Evolutionary conservation across 2,329 filamentous ascomycete species (phyloP).

Genomic region (Colletotrichum euphorbiae): DNA sequence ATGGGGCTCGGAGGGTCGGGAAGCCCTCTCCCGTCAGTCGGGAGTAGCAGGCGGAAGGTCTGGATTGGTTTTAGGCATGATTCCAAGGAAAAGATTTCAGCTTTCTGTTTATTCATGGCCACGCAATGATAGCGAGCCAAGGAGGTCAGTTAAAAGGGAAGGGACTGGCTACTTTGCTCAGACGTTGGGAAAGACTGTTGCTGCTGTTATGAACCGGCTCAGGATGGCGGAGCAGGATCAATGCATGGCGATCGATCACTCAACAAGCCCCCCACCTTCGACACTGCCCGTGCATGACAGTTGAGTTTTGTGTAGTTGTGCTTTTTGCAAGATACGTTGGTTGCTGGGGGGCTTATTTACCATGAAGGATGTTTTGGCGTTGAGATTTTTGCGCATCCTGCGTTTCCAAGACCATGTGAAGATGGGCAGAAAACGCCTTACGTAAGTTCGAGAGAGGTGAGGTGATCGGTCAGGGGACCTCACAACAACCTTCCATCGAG

Average conservation of each 20-base stretch:
- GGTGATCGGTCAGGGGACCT: conserved; percentile 10
- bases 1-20: conserved; percentile 24
- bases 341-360: too few species aligned
- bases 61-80: conserved; percentile 40
- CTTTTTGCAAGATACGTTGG: not conserved
- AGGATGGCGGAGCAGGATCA: conserved; percentile 24
- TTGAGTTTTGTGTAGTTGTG: too few species aligned
- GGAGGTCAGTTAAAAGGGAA: conserved; percentile 38
- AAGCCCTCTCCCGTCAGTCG: conserved; percentile 32
- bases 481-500: not conserved
- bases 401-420: too few species aligned
- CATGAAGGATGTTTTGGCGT: too few species aligned
- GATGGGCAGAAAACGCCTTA: too few species aligned
- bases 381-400: too few species aligned
- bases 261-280: not conserved
- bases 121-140: conserved; percentile 38
- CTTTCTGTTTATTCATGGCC: conserved; percentile 40
- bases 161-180: conserved; percentile 39
- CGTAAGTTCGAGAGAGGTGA: not conserved
- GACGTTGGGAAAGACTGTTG: conserved; percentile 35
- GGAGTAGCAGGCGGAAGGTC: conserved; percentile 27
- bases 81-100: conserved; percentile 40
- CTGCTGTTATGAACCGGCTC: conserved; percentile 29
- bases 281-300: not conserved
- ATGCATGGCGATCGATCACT: conserved; percentile 11